A percentile compares a stretch with the other conserved stretches of the same genome.
These are phyloP conservation scores for Ziziphus jujuba DNA, from an alignment of 306 rosid genomes.

Conservation along the genomic window DNA sequence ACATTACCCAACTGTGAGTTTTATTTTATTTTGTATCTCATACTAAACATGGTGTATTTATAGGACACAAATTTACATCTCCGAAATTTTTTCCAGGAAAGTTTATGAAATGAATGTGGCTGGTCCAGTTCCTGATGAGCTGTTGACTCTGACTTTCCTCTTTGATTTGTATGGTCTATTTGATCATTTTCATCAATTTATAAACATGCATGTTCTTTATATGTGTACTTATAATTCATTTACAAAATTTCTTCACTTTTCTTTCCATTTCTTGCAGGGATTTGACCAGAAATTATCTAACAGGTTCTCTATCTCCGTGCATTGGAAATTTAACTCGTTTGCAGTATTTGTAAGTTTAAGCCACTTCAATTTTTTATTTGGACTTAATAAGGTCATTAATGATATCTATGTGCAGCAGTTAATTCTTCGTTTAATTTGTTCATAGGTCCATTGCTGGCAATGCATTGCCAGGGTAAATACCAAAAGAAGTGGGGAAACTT, in stretches of 20 bases:
- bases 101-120: slow-evolving; percentile 36
- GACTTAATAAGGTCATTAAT: not conserved
- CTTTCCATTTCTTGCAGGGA: slow-evolving; percentile 40
- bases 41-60: too few relatives aligned
- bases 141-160: slow-evolving; percentile 62
- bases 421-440: not conserved
- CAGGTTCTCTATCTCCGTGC: slow-evolving; percentile 58
- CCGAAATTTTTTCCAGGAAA: slow-evolving; percentile 37
- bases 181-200: too few relatives aligned
- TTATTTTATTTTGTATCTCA: not conserved
- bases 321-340: slow-evolving; percentile 59
- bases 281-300: slow-evolving; percentile 53
- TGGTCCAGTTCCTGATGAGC: slow-evolving; percentile 56
- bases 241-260: not conserved
- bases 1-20: slow-evolving; percentile 46
- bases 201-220: too few relatives aligned
- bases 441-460: slow-evolving; percentile 56
- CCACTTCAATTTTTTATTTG: not conserved
- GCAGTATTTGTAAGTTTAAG: slow-evolving; percentile 60
- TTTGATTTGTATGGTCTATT: slow-evolving; percentile 52
- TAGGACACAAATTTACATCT: too few relatives aligned
- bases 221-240: not conserved
- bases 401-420: not conserved
- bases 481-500: slow-evolving; percentile 67
- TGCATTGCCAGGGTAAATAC: slow-evolving; percentile 67